These are phyloP conservation scores for Gyrodon lividus DNA, from an alignment of 768 basidiomycete species.

Conservation along the genomic window DNA sequence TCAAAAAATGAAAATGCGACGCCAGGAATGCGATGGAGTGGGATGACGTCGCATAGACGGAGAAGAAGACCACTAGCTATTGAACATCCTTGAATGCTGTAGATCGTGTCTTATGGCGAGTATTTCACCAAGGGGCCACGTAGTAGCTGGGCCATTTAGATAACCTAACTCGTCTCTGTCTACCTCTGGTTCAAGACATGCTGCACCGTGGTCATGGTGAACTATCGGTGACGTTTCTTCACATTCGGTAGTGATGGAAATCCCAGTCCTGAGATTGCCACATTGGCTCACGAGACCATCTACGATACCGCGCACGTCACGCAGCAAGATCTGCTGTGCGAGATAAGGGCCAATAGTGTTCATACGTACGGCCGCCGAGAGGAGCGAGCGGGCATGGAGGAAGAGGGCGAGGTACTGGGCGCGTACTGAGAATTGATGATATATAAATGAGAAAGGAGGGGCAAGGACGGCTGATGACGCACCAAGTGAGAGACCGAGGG, in stretches of 20 bases:
- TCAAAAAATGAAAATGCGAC: constrained; percentile 7
- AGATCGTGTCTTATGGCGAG: constrained; percentile 87
- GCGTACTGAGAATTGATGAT: constrained; percentile 51
- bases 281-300: constrained; percentile 48
- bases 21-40: neutral
- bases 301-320: constrained; percentile 67
- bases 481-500: constrained; percentile 75
- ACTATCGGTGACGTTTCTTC: too few relatives aligned
- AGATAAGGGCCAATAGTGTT: constrained; percentile 92
- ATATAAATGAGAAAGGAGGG: neutral
- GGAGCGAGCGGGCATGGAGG: constrained; percentile 83
- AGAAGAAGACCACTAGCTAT: constrained; percentile 48
- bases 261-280: constrained; percentile 48
- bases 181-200: neutral
- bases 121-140: constrained; percentile 96
- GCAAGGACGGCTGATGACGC: constrained; percentile 10
- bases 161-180: constrained; percentile 17
- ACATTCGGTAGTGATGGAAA: constrained; percentile 21
- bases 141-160: constrained; percentile 73
- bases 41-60: neutral
- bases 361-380: constrained; percentile 90
- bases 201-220: too few relatives aligned
- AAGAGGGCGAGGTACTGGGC: constrained; percentile 88
- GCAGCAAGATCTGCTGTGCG: constrained; percentile 83
- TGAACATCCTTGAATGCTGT: constrained; percentile 96